Base-by-base conservation (phyloP, 192 early-diverging fungal species). In the Backusella morwellensis region DNA sequence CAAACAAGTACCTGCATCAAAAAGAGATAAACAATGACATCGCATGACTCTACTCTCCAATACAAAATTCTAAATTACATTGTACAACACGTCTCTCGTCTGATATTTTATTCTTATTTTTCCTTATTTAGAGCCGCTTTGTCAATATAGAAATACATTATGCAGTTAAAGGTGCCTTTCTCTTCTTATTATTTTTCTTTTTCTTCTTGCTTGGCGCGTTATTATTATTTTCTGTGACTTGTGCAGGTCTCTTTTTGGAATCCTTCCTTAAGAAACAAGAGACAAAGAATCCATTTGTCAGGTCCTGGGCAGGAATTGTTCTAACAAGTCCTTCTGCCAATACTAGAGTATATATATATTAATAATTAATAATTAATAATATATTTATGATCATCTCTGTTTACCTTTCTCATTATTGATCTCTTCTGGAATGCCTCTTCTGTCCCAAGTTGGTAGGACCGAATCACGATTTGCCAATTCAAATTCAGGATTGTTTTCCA, bases 221-320 rank as follows among this genome's bases (percentile, higher is more conserved):
- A 14, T 47, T 12, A 23, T 34, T 50, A 63, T 50, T 34, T 15
- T 0, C 4, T 66, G 59, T 72, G 14, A 29, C 76, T 34, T 70
- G 68, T 21, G 35, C 15, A 6, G 72, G n/a, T 35, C 72, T 44
- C 72, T 73, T 78, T 14, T 67, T 69, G 7, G 40, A 15, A n/a
- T 38, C 34, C 67, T 87, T 86, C 15, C 92, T 83, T 41, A 92
- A 91, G 90, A 99, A 98, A 66, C 94, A 90, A 0, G 97, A 95
- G 5, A 98, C 98, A 92, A 99, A 99, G 78, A 99, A 99, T 6
- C 98, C 98, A 78, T 97, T 98, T 47, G 91, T 94, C 38, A 86
- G 83, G 86, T 99, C 98, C 75, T 89, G 85, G 21, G 89, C 86
- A 0, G 97, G 96, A 29, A 88, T 77, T 6, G 94, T 92, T 29